Evolutionary conservation across 2,329 filamentous ascomycete species (phyloP), one percentile per base, ranked within the genome.

Genomic region (Tolypocladium inflatum): DNA sequence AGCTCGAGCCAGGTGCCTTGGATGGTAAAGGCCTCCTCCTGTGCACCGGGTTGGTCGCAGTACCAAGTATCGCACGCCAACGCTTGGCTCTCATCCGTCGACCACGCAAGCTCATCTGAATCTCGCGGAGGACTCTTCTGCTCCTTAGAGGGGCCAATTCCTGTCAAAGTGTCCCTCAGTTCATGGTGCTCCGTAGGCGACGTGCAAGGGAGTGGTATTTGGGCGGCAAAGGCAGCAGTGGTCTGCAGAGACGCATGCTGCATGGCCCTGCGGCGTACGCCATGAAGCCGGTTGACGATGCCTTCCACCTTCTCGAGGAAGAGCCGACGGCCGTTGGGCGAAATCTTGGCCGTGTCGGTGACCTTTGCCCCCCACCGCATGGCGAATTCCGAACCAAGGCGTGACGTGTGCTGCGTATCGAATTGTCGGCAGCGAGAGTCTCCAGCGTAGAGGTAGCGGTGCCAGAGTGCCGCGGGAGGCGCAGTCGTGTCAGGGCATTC

Each of bases 301-400:
- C 17, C 26, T 8, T 39, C 19, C 7, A 60, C 51, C 17, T 56
- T 54, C 13, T 61, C 57, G 15, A 58, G 52, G n/a, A 62, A 37
- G 21, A 64, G 55, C 38, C 55, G 57, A 4, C 63, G 61, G 13
- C 57, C 21, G 30, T 60, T 51, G n/a, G 43, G 30, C 1, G 62
- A 63, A 19, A 63, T 17, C 43, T 64, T 64, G n/a, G 63, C 17
- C 4, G 63, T 64, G 42, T 59, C 50, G 11, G 55, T 60, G 42
- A 45, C 43, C 7, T 48, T 43, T 1, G 52, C 6, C 1, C 56
- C 55, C 58, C 60, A 64, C 26, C 54, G 23, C 62, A 64, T 64
- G n/a, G 1, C 56, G 57, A 41, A 2, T 17, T 6, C 21, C 21
- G 39, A 42, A 21, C 15, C 15, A 2, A 19, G 26, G 26, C 19